A percentile compares a stretch with the other conserved stretches of the same genome.
Evolutionary conservation across 169 alveolate species (phyloP).

Genomic region (Eimeria tenella): DNA sequence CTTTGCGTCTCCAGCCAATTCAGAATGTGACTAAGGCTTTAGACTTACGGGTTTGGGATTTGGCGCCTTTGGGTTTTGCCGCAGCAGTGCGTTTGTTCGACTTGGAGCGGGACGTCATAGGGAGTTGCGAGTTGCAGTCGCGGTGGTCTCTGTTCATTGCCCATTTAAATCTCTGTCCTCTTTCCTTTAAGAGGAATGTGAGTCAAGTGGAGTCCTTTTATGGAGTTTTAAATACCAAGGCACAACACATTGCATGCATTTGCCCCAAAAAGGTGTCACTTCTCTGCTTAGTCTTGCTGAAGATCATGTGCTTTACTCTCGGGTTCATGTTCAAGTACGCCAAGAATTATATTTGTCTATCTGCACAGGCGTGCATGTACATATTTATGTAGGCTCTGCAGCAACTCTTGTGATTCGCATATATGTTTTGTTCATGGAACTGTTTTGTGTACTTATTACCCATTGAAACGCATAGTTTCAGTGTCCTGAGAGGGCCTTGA

Average conservation of each 20-base stretch:
- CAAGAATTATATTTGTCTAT: not conserved
- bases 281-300: too few species aligned
- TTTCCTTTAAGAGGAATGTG: slow-evolving; percentile 39
- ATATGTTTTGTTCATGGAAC: too few species aligned
- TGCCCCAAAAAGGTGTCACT: not conserved
- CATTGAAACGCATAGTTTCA: too few species aligned
- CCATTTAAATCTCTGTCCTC: slow-evolving; percentile 45
- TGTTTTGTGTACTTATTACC: too few species aligned
- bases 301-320: not conserved
- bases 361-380: not conserved
- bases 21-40: not conserved
- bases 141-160: slow-evolving; percentile 64
- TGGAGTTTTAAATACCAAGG: too few species aligned
- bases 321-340: not conserved
- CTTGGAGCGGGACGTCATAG: slow-evolving; percentile 3
- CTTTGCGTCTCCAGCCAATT: too few species aligned
- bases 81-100: slow-evolving; percentile 18
- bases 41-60: not conserved
- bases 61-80: not conserved
- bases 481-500: too few species aligned
- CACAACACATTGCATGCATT: not conserved
- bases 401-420: too few species aligned
- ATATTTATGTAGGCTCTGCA: not conserved
- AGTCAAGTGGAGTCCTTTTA: too few species aligned
- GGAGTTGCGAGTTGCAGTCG: slow-evolving; percentile 47